These are phyloP conservation scores for Zygosaccharomyces bailii DNA, from an alignment of 805 yeast species.

Conservation along the genomic window DNA sequence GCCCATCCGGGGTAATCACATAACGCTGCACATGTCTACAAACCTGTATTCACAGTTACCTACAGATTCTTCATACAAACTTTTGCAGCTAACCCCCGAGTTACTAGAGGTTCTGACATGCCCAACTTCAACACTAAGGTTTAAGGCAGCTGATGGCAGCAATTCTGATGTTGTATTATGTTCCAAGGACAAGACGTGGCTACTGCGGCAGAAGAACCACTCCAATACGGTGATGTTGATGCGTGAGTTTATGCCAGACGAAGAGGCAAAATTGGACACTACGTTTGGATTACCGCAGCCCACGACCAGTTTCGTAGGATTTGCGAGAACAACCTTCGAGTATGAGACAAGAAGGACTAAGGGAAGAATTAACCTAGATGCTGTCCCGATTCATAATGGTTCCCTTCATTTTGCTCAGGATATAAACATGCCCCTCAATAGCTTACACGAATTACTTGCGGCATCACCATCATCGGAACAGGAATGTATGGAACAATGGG, in stretches of 20 bases:
- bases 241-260: slow-evolving; percentile 30
- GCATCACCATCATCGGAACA: slow-evolving; percentile 51
- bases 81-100: slow-evolving; percentile 53
- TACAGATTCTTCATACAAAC: slow-evolving; percentile 40
- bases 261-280: slow-evolving; percentile 16
- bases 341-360: slow-evolving; percentile 37
- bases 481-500: slow-evolving; percentile 56
- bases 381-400: slow-evolving; percentile 41
- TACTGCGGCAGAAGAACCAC: slow-evolving; percentile 75
- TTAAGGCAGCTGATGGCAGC: slow-evolving; percentile 29
- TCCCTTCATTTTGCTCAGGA: slow-evolving; percentile 17
- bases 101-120: slow-evolving; percentile 38
- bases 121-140: slow-evolving; percentile 10
- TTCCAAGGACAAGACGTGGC: slow-evolving; percentile 55
- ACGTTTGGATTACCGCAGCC: slow-evolving; percentile 37
- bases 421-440: slow-evolving; percentile 13
- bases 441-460: slow-evolving; percentile 38
- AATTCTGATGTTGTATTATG: slow-evolving; percentile 56
- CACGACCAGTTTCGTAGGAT: slow-evolving; percentile 32
- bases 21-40: slow-evolving; percentile 10
- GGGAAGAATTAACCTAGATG: slow-evolving; percentile 35
- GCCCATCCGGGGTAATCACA: neutral
- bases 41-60: slow-evolving; percentile 23
- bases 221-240: slow-evolving; percentile 74
- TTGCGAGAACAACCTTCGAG: slow-evolving; percentile 30